Evolutionary conservation across 768 basidiomycete species (phyloP), one percentile per base, ranked within the genome.

Genomic region (Macrocybe gigantea): DNA sequence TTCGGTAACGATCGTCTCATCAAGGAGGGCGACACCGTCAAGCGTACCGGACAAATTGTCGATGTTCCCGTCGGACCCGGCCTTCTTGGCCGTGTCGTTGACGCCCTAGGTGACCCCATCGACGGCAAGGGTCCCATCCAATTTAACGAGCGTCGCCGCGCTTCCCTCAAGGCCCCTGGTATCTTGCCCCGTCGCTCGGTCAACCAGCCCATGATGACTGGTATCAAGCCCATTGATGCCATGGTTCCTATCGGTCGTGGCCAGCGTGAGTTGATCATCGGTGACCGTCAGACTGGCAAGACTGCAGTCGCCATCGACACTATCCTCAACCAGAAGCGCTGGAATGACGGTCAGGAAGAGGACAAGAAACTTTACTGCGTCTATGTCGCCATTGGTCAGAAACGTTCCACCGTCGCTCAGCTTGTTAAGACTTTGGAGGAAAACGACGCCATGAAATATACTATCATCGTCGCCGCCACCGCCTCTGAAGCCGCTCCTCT

Each of bases 191-290:
- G 96, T 80, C 93, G 92, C 65, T 98, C 96, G 67, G 96, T 99
- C 77, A 91, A 92, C 79, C 93, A 97, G 81, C 95, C 96, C 59
- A 99, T 99, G 96, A 91, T 96, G 88, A 99, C 96, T 57, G 96
- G 96, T 78, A 86, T 99, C 67, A 99, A 99, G 79, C 93, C 95
- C 66, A 97, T 99, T 70, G 96, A 99, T 71, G 95, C 96, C 67
- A 96, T 99, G 93, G 96, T 99, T 56, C 96, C 96, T 62, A 99
- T 99, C 68, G 96, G 96, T 67, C 96, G 96, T 86, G 96, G 96
- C 54, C 96, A 99, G 77, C 96, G 96, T 90, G 96, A 99, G 74
- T 80, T 99, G 50, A 99, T 99, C 71, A 99, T 99, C 60, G 96
- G 96, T 83, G 96, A 99, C 66, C 93, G 96, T 85, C 96, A 99